These are phyloP conservation scores for Populus tomentosa DNA, from an alignment of 441 rosid species.

Conservation along the genomic window DNA sequence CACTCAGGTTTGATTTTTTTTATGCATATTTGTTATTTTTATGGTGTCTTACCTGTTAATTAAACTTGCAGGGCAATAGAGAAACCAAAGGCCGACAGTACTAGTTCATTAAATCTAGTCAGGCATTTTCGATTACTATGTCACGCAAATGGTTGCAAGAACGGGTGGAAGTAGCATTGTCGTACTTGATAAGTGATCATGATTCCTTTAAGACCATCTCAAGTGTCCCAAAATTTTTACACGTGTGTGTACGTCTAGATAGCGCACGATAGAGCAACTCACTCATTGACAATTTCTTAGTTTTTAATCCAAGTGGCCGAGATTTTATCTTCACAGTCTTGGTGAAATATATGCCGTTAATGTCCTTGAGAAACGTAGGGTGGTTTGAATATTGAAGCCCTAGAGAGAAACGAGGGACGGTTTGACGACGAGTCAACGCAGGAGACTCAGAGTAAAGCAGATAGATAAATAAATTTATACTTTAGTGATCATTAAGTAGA, in stretches of 20 bases:
- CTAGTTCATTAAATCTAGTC: not conserved
- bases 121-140: not conserved
- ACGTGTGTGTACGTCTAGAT: not conserved
- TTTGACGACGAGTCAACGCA: not conserved
- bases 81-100: too few relatives aligned
- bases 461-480: not conserved
- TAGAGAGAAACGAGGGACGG: not conserved
- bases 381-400: not conserved
- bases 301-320: not conserved
- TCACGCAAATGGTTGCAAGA: slow-evolving; percentile 3
- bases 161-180: not conserved
- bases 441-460: not conserved
- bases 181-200: not conserved
- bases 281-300: not conserved
- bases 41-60: too few relatives aligned
- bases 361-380: not conserved
- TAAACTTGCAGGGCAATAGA: too few relatives aligned
- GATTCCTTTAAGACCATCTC: not conserved
- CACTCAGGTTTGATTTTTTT: too few relatives aligned
- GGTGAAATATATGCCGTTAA: not conserved
- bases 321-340: not conserved
- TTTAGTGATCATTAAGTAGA: slow-evolving; percentile 20
- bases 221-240: not conserved
- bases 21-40: too few relatives aligned
- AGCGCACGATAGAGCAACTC: not conserved